Conservation (phyloP, 1,139 yeast genomes). For the Taphrina wiesneri region DNA sequence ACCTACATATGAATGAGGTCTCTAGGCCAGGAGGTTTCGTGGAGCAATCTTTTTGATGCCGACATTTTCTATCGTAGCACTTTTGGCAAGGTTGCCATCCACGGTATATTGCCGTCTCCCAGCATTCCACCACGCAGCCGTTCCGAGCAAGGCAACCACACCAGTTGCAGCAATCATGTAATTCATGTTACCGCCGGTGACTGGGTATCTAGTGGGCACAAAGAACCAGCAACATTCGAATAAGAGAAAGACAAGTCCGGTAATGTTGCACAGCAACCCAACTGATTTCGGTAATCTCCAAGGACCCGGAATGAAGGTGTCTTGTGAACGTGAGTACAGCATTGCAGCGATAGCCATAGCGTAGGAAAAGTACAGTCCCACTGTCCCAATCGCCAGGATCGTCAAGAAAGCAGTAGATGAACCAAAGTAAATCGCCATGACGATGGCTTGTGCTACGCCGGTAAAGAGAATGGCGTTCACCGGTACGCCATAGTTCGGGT, state of each 20-base stretch:
- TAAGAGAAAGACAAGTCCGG: constrained; percentile 63
- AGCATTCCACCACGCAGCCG: constrained; percentile 41
- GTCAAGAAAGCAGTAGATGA: constrained; percentile 80
- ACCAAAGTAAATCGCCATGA: constrained; percentile 63
- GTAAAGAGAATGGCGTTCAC: constrained; percentile 70
- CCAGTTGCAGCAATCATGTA: constrained; percentile 61
- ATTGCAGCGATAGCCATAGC: constrained; percentile 71
- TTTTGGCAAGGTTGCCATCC: constrained; percentile 3
- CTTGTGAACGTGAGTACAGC: constrained; percentile 61
- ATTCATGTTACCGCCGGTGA: constrained; percentile 66
- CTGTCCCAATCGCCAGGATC: constrained; percentile 82
- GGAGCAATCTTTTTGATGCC: constrained; percentile 1
- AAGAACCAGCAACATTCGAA: constrained; percentile 63
- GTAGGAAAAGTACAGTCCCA: constrained; percentile 72
- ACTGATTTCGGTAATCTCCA: constrained; percentile 58
- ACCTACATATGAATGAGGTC: background rate
- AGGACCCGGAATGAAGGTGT: constrained; percentile 64
- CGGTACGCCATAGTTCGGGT: constrained; percentile 62
- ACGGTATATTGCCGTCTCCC: constrained; percentile 2
- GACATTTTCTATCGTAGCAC: background rate
- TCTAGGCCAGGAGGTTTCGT: background rate
- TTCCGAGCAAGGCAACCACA: constrained; percentile 40
- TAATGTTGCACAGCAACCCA: constrained; percentile 63
- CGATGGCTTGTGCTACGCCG: constrained; percentile 61
- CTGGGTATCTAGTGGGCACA: constrained; percentile 71